Percentiles rank a stretch among this genome's conserved stretches.
Conservation (phyloP, 257 asterid species). For the Solanum chiquidenum region DNA sequence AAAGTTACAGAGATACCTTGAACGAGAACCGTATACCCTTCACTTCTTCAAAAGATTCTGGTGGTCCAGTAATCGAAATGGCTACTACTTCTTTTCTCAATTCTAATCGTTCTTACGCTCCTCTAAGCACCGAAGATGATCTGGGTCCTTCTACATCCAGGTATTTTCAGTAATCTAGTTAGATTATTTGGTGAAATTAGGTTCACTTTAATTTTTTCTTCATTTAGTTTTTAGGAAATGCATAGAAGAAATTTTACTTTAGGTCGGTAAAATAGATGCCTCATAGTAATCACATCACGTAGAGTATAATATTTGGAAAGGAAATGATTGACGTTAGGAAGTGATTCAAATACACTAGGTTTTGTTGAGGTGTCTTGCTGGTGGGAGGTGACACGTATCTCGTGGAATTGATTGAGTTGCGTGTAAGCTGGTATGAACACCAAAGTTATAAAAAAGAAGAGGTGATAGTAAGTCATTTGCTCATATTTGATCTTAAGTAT, state of each 20-base stretch:
- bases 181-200: background rate
- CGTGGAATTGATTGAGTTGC: background rate
- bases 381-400: background rate
- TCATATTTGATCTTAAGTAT: background rate
- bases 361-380: background rate
- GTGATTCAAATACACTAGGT: background rate
- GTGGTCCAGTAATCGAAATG: constrained; percentile 1
- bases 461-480: background rate
- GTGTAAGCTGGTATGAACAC: background rate
- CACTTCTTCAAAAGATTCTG: background rate
- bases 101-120: background rate
- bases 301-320: background rate
- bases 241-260: background rate
- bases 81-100: constrained; percentile 1
- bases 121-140: background rate
- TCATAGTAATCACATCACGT: background rate
- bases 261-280: background rate
- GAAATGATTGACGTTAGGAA: background rate
- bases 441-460: background rate
- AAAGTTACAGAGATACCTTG: background rate
- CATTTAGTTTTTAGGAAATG: background rate
- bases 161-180: background rate
- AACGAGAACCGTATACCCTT: background rate
- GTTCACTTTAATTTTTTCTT: background rate
- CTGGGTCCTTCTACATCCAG: background rate